These are phyloP conservation scores for Dacryopinax primogenitus DNA, from an alignment of 768 basidiomycete genomes.

Conservation along the genomic window DNA sequence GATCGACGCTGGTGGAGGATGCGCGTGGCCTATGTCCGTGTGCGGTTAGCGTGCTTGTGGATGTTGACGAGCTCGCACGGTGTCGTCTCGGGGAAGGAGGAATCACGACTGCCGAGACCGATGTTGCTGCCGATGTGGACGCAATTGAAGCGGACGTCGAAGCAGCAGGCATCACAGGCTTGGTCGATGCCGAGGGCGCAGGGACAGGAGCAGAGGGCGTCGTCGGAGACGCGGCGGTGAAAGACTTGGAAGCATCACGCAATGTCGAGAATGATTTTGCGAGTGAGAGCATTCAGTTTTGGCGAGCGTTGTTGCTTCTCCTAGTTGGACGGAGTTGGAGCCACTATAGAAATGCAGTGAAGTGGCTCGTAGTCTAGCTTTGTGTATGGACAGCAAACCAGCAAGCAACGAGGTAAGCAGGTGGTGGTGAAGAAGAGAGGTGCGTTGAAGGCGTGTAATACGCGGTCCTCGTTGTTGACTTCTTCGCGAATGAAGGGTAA, in stretches of 20 bases:
- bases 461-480: not conserved
- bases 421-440: not conserved
- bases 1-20: not conserved
- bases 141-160: no score
- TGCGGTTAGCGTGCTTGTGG: not conserved
- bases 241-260: not conserved
- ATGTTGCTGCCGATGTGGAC: no score
- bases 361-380: no score
- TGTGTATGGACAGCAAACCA: no score
- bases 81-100: no score
- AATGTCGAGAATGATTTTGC: constrained; percentile 2
- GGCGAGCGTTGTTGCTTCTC: not conserved
- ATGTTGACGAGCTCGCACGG: not conserved
- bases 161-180: no score
- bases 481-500: no score
- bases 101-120: no score
- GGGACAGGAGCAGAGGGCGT: not conserved
- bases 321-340: not conserved
- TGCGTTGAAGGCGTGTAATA: not conserved
- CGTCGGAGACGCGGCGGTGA: not conserved
- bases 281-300: not conserved
- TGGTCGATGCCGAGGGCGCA: not conserved
- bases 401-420: no score
- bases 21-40: not conserved
- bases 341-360: no score